Base-by-base conservation (phyloP, 495 filamentous ascomycete genomes). In the Daldinia childiae region DNA sequence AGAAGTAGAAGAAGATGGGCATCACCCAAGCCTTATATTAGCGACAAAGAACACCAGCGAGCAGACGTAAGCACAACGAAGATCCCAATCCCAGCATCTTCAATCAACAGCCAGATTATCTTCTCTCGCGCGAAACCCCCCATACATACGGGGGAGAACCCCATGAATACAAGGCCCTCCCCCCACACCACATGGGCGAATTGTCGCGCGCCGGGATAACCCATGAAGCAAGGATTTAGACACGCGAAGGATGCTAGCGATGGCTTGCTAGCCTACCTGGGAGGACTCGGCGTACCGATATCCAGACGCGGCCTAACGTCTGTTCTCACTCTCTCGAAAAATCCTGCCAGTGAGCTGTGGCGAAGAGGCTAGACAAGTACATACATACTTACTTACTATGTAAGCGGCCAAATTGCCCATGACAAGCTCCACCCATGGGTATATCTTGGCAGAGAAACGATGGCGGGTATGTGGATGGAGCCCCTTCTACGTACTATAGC, bases 331-430 rank as follows among this genome's bases (percentile, higher is more conserved):
- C 55, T 9, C 48, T 9, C 52, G 15, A 21, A 48, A 57, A 65
- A 62, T 57, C 70, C 62, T 54, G 62, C 62, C 55, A 58, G 57
- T 38, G 50, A 58, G 34, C 55, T 32, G 70, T 68, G 65, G 65
- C 61, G 51, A 66, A 61, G 65, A 66, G 38, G 29, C 54, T 64
- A 64, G 55, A 51, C 64, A 61, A 61, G 27, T 57, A 39, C 62
- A n/a, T n/a, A n/a, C n/a, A n/a, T n/a, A n/a, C n/a, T n/a, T n/a
- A n/a, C n/a, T n/a, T n/a, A n/a, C n/a, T n/a, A n/a, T n/a, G n/a
- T 66, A 73, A 64, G 62, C 71, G 71, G 70, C 48, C 61, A 61
- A 65, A 69, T 58, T 62, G 55, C 57, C 57, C 70, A 73, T 72
- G 52, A 17, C 48, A 0, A 64, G 43, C 63, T 66, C 69, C 58